These are phyloP conservation scores for Cladosporium sp. DNA, from an alignment of 2,329 filamentous ascomycete species.

Conservation along the genomic window DNA sequence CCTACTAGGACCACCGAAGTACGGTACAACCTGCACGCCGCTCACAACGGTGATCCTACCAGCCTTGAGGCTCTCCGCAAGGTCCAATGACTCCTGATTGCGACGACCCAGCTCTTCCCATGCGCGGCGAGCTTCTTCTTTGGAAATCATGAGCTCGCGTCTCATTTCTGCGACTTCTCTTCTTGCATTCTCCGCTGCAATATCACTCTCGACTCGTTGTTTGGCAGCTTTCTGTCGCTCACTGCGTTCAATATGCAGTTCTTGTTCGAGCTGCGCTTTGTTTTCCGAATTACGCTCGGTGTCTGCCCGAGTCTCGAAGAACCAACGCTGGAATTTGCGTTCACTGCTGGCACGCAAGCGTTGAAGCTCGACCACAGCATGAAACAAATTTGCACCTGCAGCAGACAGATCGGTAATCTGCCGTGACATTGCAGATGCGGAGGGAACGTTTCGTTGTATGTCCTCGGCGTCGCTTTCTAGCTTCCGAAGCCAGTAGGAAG, in stretches of 20 bases:
- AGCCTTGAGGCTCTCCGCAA: slow-evolving; percentile 77
- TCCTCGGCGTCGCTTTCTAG: slow-evolving; percentile 88
- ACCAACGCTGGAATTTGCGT: slow-evolving; percentile 97
- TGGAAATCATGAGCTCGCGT: slow-evolving; percentile 88
- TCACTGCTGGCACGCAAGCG: slow-evolving; percentile 90
- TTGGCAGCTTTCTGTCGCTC: slow-evolving; percentile 62
- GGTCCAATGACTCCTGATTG: slow-evolving; percentile 88
- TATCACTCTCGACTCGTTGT: slow-evolving; percentile 24
- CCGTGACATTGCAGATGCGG: slow-evolving; percentile 82
- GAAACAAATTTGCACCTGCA: slow-evolving; percentile 93
- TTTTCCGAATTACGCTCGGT: slow-evolving; percentile 81
- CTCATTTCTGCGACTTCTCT: slow-evolving; percentile 73
- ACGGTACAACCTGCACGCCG: slow-evolving; percentile 87
- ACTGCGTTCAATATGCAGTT: slow-evolving; percentile 70
- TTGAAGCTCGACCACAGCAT: slow-evolving; percentile 94
- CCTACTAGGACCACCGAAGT: slow-evolving; percentile 26
- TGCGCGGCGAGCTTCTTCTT: slow-evolving; percentile 88
- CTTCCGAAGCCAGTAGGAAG: slow-evolving; percentile 93
- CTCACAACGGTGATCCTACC: slow-evolving; percentile 86
- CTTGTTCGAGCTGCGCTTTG: slow-evolving; percentile 72
- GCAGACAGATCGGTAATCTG: slow-evolving; percentile 97
- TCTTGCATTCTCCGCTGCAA: slow-evolving; percentile 25
- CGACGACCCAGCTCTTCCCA: slow-evolving; percentile 95
- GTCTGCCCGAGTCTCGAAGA: slow-evolving; percentile 88
- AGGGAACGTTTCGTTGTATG: slow-evolving; percentile 67